phyloP scores from a whole-genome alignment of 805 yeast species.

The Cyberlindnera amylophila region DNA sequence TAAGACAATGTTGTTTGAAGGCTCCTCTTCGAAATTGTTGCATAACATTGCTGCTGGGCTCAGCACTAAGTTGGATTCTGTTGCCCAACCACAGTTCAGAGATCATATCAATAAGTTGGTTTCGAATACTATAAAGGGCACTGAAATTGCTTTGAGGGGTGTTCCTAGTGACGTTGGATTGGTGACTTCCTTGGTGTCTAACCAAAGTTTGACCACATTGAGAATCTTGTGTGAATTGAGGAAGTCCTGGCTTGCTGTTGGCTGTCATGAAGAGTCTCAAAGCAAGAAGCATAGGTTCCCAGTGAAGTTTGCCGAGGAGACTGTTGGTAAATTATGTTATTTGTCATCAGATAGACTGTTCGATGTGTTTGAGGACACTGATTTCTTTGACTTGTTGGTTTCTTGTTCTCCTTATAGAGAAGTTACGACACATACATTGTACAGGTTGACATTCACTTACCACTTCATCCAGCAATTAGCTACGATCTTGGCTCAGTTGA shows the following conservation, averaged over 20 bases:
- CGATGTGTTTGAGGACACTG: constrained; percentile 37
- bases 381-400: constrained; percentile 52
- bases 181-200: constrained; percentile 54
- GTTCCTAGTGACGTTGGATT: constrained; percentile 34
- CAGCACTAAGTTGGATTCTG: constrained; percentile 28
- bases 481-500: constrained; percentile 22
- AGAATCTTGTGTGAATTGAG: constrained; percentile 43
- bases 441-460: constrained; percentile 46
- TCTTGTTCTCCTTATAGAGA: constrained; percentile 46
- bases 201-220: constrained; percentile 56
- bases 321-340: constrained; percentile 32
- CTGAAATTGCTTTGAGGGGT: constrained; percentile 66
- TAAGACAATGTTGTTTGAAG: constrained; percentile 5
- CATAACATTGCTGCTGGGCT: constrained; percentile 10
- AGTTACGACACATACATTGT: constrained; percentile 42
- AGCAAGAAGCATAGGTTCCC: constrained; percentile 5
- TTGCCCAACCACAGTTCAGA: constrained; percentile 28
- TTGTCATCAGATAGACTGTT: constrained; percentile 34
- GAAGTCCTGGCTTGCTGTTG: constrained; percentile 14
- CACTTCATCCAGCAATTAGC: constrained; percentile 45
- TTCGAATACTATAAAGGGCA: constrained; percentile 55
- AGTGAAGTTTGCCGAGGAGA: constrained; percentile 20
- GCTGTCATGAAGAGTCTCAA: constrained; percentile 2
- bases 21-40: constrained; percentile 6
- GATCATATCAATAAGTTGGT: constrained; percentile 34